Conservation (phyloP, 192 early-diverging fungal genomes). For the Mortierella antarctica region DNA sequence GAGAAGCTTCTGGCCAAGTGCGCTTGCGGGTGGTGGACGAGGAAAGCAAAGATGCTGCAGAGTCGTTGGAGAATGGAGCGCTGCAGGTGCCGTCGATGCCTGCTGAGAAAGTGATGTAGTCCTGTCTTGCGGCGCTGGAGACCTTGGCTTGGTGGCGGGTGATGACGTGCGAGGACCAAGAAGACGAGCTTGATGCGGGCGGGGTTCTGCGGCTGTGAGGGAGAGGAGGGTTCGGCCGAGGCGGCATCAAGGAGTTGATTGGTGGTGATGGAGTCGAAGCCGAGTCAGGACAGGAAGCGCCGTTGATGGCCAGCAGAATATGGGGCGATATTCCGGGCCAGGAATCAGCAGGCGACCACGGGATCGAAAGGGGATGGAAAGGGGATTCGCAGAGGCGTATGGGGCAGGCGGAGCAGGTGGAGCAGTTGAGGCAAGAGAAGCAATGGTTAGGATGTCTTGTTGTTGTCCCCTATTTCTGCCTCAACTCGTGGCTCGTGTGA, state of each 20-base stretch:
- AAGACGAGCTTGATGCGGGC: conserved; percentile 2
- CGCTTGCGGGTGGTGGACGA: conserved; percentile 26
- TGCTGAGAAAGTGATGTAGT: conserved; percentile 37
- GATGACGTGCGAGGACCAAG: conserved; percentile 17
- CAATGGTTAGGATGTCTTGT: too few species aligned
- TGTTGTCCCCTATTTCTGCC: too few species aligned
- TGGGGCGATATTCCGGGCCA: conserved; percentile 31
- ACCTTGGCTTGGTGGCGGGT: conserved; percentile 42
- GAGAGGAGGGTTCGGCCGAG: conserved; percentile 30
- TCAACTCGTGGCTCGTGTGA: too few species aligned
- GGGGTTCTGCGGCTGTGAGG: conserved; percentile 14
- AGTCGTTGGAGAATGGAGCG: neutral
- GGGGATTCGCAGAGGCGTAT: neutral
- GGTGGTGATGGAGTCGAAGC: neutral
- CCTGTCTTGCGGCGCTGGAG: conserved; percentile 24
- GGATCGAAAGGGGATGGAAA: neutral
- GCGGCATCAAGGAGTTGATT: conserved; percentile 34
- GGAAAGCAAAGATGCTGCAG: neutral
- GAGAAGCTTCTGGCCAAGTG: conserved; percentile 1
- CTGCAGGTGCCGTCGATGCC: conserved; percentile 38
- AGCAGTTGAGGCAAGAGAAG: too few species aligned
- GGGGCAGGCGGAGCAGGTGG: too few species aligned
- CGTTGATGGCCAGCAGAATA: conserved; percentile 21
- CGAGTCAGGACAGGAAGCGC: conserved; percentile 12
- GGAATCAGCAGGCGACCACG: conserved; percentile 5